Evolutionary conservation across 2,329 filamentous ascomycete species (phyloP), one percentile per base, ranked within the genome.

Genomic region (Colletotrichum viniferum): DNA sequence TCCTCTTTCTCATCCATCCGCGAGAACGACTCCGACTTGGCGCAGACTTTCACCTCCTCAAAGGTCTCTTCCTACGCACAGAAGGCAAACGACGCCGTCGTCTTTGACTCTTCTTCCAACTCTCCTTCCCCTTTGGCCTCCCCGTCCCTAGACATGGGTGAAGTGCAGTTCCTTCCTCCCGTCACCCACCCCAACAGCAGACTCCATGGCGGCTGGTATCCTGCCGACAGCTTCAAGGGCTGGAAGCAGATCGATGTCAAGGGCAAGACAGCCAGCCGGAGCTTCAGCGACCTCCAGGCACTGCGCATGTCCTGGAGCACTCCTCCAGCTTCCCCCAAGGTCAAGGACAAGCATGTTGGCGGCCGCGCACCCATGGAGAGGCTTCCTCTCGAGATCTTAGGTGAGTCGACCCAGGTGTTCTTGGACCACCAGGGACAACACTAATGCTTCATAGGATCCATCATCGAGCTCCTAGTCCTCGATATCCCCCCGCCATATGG

Each of bases 401-500:
- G 94, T 95, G 88, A 85, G 92, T 87, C 36, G 36, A 36, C 18
- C 6, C 30, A 18, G 12, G 61, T 36, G 58, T 48, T 76, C 71
- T 60, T 74, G 77, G 77, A 79, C 12, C 34, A 26, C 14, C 32
- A 62, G 61, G 56, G 60, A 34, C 75, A 73, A 68, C 74, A 67
- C 76, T 43, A 69, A 77, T 76, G 73, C 52, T 34, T 67, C 4
- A 24, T 79, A 95, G 94, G 92, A 80, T 86, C 91, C 81, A 95
- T 96, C 77, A 94, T 96, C 80, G 93, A 94, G 77, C 88, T 94
- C 66, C 88, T 96, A 69, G 92, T 94, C 34, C 86, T 94, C 73
- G 94, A 96, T 83, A 89, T 95, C 14, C 94, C 85, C 14, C 94
- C 85, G 7, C 91, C 92, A n/a, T 94, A 95, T 82, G 93, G 93